These are phyloP conservation scores for Maudiozyma pseudohumilis DNA, from an alignment of 805 yeast species.

Conservation along the genomic window DNA sequence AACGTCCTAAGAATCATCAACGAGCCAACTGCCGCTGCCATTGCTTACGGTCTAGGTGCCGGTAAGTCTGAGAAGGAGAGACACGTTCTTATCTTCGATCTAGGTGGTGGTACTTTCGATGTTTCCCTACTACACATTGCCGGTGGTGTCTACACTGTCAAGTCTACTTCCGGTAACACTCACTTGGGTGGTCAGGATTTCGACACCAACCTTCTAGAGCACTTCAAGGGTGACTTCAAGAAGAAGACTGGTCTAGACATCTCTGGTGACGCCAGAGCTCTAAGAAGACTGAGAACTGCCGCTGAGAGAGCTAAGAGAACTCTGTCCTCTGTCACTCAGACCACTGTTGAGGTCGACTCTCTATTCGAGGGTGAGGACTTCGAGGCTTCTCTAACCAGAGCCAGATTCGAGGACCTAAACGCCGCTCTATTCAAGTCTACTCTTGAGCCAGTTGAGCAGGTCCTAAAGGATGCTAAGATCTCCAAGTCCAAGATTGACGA, in stretches of 20 bases:
- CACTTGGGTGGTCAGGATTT: conserved; percentile 99
- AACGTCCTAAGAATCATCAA: conserved; percentile 68
- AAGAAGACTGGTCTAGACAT: conserved; percentile 91
- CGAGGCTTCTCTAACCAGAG: conserved; percentile 89
- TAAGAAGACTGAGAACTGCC: conserved; percentile 97
- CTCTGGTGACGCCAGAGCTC: conserved; percentile 84
- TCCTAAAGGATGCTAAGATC: conserved; percentile 82
- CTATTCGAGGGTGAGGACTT: conserved; percentile 93
- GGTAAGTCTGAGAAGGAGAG: conserved; percentile 3
- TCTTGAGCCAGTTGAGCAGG: conserved; percentile 89
- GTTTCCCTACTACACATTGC: conserved; percentile 86
- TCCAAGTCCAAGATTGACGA: conserved; percentile 81
- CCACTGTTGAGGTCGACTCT: conserved; percentile 94
- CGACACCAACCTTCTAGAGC: conserved; percentile 90
- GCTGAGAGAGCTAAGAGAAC: conserved; percentile 99
- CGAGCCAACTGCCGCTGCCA: conserved; percentile 19
- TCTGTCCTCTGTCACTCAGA: conserved; percentile 89
- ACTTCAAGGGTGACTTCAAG: conserved; percentile 89
- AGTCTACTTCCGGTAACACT: conserved; percentile 98
- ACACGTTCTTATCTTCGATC: conserved; percentile 69
- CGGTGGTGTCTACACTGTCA: conserved; percentile 94
- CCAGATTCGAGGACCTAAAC: conserved; percentile 95
- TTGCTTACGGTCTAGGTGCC: conserved; percentile 74
- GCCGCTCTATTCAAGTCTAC: conserved; percentile 89
- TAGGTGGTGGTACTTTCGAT: conserved; percentile 99